Base-by-base conservation (phyloP, 2,329 filamentous ascomycete genomes). In the Aspergillus awamori region DNA sequence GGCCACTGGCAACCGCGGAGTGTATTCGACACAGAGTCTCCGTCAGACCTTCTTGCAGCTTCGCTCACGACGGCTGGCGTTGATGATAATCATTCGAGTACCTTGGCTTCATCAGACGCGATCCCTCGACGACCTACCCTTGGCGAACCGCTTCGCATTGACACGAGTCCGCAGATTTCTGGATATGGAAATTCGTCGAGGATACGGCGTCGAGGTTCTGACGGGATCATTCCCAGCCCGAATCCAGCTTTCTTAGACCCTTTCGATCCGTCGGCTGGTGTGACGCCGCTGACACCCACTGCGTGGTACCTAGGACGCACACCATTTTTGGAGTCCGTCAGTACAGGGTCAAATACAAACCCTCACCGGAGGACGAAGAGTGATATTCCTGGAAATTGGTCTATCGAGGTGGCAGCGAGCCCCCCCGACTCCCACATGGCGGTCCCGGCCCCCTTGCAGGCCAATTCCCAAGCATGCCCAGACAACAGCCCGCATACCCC, bases 91-190 rank as follows among this genome's bases (percentile, higher is more conserved):
- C 53, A 57, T 5, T 58, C 52, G 39, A 51, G 43, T 5, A 52
- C 62, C 36, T 51, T 49, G 5, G 45, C 63, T 26, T 24, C 49
- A 10, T 61, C 72, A 66, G 72, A 74, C 63, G 72, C 69, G 33
- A 74, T 75, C 63, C 67, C 79, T 52, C 81, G 82, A 57, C 83
- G 83, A 63, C 84, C 91, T 38, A 78, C 93, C 20, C 94, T 94
- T 77, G 91, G 91, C 39, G 91, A 93, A 75, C 84, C 93, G 66
- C 78, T 87, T 28, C 83, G 86, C n/a, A 81, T 86, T 39, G 82
- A 86, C 66, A 81, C 81, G 68, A 81, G 85, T 66, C 71, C 81
- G 26, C 75, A 80, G 20, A 78, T 83, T 53, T 79, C 81, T 17
- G 71, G 70, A 62, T 87, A 86, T 77, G 88, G 88, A 55, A 89